These are phyloP conservation scores for Middelhovenomyces tepae DNA, from an alignment of 805 yeast genomes.

Conservation along the genomic window DNA sequence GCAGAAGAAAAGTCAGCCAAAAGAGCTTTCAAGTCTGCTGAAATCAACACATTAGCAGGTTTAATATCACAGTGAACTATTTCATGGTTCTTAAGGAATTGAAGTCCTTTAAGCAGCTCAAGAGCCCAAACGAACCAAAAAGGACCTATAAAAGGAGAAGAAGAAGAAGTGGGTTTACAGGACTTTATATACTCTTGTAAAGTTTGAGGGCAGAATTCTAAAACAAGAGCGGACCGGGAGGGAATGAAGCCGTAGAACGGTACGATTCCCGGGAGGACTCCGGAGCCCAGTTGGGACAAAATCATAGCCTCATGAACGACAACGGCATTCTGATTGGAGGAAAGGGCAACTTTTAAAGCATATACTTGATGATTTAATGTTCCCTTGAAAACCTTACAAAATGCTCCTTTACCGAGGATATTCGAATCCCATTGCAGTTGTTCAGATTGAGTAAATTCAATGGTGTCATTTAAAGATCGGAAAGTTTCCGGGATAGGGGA, in stretches of 20 bases:
- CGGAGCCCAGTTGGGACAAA: slow-evolving; percentile 4
- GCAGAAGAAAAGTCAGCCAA: slow-evolving; percentile 44
- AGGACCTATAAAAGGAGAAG: slow-evolving; percentile 19
- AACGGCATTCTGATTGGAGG: slow-evolving; percentile 3
- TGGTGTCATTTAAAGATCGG: slow-evolving; percentile 7
- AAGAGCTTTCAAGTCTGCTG: slow-evolving; percentile 25
- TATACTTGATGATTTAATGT: slow-evolving; percentile 1
- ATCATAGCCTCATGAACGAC: slow-evolving; percentile 13
- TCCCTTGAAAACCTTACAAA: slow-evolving; percentile 10
- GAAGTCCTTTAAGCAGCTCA: slow-evolving; percentile 19
- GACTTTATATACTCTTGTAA: slow-evolving; percentile 7
- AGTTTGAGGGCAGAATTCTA: slow-evolving; percentile 15
- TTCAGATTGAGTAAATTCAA: too few relatives aligned
- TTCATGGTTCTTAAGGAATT: slow-evolving; percentile 17
- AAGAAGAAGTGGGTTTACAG: slow-evolving; percentile 1
- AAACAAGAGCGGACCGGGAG: slow-evolving; percentile 13
- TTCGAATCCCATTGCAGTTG: slow-evolving; percentile 1
- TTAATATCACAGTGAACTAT: slow-evolving; percentile 43
- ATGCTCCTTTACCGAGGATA: slow-evolving; percentile 14
- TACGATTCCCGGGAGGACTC: slow-evolving; percentile 10
- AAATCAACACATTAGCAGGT: slow-evolving; percentile 36
- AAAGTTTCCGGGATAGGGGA: slow-evolving; percentile 1
- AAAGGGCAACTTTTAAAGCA: slow-evolving; percentile 13
- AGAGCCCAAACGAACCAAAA: slow-evolving; percentile 22
- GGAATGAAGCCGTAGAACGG: slow-evolving; percentile 10